phyloP scores from a whole-genome alignment of 768 basidiomycete genomes.

The Rhodosporidiobolus sp. region DNA sequence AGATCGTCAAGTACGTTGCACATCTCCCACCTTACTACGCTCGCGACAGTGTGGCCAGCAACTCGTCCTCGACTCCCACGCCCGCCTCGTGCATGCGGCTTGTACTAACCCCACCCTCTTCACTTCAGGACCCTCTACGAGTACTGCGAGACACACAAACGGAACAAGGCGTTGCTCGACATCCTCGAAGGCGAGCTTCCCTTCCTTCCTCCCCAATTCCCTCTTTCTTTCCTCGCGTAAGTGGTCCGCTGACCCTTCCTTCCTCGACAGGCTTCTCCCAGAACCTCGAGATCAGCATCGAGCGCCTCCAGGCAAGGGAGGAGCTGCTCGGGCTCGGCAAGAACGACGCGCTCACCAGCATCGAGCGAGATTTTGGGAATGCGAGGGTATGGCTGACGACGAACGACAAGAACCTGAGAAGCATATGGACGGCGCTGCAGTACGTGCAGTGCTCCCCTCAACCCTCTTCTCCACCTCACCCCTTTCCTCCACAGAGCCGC shows the following conservation, averaged over 20 bases:
- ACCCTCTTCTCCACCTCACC: neutral
- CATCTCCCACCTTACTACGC: no score
- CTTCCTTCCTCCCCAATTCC: neutral
- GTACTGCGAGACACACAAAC: neutral
- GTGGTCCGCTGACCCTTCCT: neutral
- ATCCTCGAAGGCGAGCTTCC: constrained; percentile 8
- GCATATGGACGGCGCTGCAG: constrained; percentile 31
- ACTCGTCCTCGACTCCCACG: no score
- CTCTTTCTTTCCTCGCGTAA: no score
- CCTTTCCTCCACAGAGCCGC: constrained; percentile 6
- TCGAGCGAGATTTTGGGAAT: constrained; percentile 28
- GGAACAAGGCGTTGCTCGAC: constrained; percentile 29
- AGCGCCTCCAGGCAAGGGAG: constrained; percentile 27
- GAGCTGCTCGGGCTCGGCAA: constrained; percentile 9
- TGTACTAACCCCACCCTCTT: no score
- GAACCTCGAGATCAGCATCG: constrained; percentile 29
- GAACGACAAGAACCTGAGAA: constrained; percentile 30
- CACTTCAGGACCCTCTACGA: constrained; percentile 3
- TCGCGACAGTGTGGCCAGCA: no score
- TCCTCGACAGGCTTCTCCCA: constrained; percentile 2
- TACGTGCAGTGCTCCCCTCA: neutral
- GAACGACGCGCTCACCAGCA: constrained; percentile 21
- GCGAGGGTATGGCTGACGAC: constrained; percentile 22
- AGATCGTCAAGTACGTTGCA: constrained; percentile 26
- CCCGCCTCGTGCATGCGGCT: no score